Evolutionary conservation across 1,284 basidiomycete species (phyloP), one percentile per base, ranked within the genome.

Genomic region (Apiotrichum laibachii): DNA sequence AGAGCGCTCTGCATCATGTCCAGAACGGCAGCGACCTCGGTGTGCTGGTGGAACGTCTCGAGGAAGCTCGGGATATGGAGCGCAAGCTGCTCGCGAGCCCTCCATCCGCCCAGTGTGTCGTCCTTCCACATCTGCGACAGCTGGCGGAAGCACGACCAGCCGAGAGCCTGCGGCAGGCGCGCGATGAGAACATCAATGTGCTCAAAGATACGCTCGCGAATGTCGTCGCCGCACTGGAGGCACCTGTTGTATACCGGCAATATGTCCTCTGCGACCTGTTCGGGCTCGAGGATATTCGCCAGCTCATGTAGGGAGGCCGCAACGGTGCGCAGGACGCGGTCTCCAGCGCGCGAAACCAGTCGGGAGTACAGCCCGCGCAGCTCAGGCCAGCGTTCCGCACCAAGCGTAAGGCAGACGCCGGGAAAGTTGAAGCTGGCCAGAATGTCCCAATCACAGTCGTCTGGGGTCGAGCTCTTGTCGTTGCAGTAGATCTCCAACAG

Each of bases 401-500:
- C 94, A 18, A 97, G 81, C 0, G 93, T 92, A 10, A 94, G 82
- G 13, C 87, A 85, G 1, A 98, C 90, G 13, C 94, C 94, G 19
- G 94, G 95, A 69, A 91, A 88, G 76, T 97, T 98, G 82, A 94
- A 98, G 10, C 92, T 92, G 66, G 91, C 90, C 34, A 96, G 88
- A 18, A 94, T 81, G 12, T 90, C 86, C 45, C 92, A 86, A 56
- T 90, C 86, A 1, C 86, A 84, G 63, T 86, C 84, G 12, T 52
- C 42, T 22, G 52, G 46, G 5, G 55, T 35, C 10, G 55, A 60
- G 11, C 60, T 59, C 10, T 39, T 19, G 49, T 76, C 71, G 47
- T 76, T 72, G 49, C 90, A 77, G 76, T 91, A 98, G 55, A 94
- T 82, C 26, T 84, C 81, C 10, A 98, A 72, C 1, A 98, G 83